These are phyloP conservation scores for Euphorbia lathyris DNA, from an alignment of 345 rosid species.

Conservation along the genomic window DNA sequence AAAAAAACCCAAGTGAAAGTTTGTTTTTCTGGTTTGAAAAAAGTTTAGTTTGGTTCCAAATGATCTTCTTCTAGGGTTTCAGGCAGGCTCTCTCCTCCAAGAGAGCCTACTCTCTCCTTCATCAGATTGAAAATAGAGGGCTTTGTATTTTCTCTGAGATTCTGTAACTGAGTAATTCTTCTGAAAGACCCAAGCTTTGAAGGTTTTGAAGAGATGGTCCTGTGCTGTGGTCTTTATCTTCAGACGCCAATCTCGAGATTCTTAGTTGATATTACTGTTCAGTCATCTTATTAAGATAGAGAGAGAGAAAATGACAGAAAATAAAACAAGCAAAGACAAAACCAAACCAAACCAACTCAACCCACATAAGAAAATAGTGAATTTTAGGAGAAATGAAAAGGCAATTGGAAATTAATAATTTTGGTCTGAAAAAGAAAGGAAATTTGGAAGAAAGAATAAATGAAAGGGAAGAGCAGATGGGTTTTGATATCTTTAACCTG, in stretches of 20 bases:
- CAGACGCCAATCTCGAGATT: conserved; percentile 54
- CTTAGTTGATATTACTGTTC: not conserved
- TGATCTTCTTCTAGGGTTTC: conserved; percentile 24
- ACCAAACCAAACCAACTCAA: conserved; percentile 15
- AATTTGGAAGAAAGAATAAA: conserved; percentile 13
- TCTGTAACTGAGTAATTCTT: not conserved
- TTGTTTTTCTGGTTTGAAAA: not conserved
- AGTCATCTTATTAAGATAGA: not conserved
- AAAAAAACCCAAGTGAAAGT: conserved; percentile 4
- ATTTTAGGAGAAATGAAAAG: not conserved
- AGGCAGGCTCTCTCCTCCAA: conserved; percentile 55
- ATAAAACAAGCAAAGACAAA: conserved; percentile 9
- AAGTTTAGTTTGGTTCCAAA: conserved; percentile 20
- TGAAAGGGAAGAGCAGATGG: conserved; percentile 13
- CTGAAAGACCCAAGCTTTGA: not conserved
- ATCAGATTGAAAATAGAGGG: conserved; percentile 23
- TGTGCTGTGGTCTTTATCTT: conserved; percentile 30
- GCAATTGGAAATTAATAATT: conserved; percentile 7
- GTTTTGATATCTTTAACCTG: conserved; percentile 18
- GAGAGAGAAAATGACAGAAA: not conserved
- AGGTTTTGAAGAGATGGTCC: not conserved
- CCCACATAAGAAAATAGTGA: conserved; percentile 4
- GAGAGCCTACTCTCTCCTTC: conserved; percentile 60
- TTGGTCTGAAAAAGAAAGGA: not conserved
- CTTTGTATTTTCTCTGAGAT: not conserved